These are phyloP conservation scores for Sanghuangporus sanghuang DNA, from an alignment of 1,284 basidiomycete genomes.

Conservation along the genomic window DNA sequence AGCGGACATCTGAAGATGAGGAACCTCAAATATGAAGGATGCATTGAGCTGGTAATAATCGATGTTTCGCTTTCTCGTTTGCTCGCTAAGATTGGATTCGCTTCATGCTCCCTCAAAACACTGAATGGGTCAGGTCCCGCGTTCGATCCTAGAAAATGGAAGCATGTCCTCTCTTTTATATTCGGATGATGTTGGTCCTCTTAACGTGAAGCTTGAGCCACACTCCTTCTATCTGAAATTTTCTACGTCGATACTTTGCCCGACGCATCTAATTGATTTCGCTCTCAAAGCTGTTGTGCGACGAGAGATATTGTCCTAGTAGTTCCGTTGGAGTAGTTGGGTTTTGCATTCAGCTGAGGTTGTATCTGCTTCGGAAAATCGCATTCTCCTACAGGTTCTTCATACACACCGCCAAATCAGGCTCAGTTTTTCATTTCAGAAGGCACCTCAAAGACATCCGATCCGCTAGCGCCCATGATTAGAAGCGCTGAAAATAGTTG, in stretches of 20 bases:
- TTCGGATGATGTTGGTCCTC: not conserved
- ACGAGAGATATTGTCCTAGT: not conserved
- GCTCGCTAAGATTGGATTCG: not conserved
- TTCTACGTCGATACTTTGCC: not conserved
- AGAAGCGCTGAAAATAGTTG: conserved; percentile 1
- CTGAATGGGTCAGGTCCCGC: not conserved
- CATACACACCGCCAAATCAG: not conserved
- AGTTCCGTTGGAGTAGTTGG: too few species aligned
- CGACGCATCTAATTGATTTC: not conserved
- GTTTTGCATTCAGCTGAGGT: not conserved
- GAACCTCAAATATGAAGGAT: not conserved
- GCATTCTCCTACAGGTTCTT: not conserved
- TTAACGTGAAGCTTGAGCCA: not conserved
- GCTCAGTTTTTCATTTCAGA: not conserved
- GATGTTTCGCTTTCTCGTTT: not conserved
- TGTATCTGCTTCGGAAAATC: not conserved
- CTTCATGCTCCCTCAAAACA: not conserved
- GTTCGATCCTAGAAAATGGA: not conserved
- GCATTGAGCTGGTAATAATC: not conserved
- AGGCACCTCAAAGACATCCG: not conserved
- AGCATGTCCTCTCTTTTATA: not conserved
- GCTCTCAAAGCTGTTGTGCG: not conserved
- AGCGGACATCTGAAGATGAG: not conserved
- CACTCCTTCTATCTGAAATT: not conserved
- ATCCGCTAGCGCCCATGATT: not conserved